Evolutionary conservation across 1,284 basidiomycete genomes (phyloP).

Genomic region (Coniferiporia sulphurascens): DNA sequence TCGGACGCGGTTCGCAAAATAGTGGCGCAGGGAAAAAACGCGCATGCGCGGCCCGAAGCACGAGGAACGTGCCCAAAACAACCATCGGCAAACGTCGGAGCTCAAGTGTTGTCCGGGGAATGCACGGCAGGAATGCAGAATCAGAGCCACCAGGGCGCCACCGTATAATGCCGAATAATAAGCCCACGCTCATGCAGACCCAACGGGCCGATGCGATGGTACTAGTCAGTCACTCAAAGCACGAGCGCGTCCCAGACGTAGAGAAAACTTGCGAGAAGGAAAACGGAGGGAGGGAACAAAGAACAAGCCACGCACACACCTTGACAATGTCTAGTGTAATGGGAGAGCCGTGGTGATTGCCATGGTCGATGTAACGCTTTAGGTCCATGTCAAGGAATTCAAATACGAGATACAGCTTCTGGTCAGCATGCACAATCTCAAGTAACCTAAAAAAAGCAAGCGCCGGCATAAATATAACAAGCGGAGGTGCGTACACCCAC

Average conservation of each 20-base stretch:
- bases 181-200: not conserved
- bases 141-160: constrained; percentile 24
- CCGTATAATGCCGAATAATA: not conserved
- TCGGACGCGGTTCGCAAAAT: not conserved
- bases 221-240: not conserved
- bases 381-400: constrained; percentile 94
- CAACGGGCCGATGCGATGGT: not conserved
- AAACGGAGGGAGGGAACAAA: not conserved
- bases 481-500: not conserved
- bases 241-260: not conserved
- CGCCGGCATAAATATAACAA: constrained; percentile 9
- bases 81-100: not conserved
- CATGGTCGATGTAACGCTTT: constrained; percentile 93
- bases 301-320: constrained; percentile 40
- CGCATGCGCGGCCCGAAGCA: constrained; percentile 9
- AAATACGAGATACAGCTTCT: constrained; percentile 95
- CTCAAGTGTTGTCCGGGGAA: not conserved
- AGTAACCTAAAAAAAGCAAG: constrained; percentile 58
- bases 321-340: constrained; percentile 80
- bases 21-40: not conserved
- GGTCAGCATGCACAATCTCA: constrained; percentile 96
- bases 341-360: constrained; percentile 66
- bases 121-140: not conserved
- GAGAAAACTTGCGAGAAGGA: not conserved
- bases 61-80: not conserved